Conservation (phyloP, 345 rosid species). For the Populus nigra region DNA sequence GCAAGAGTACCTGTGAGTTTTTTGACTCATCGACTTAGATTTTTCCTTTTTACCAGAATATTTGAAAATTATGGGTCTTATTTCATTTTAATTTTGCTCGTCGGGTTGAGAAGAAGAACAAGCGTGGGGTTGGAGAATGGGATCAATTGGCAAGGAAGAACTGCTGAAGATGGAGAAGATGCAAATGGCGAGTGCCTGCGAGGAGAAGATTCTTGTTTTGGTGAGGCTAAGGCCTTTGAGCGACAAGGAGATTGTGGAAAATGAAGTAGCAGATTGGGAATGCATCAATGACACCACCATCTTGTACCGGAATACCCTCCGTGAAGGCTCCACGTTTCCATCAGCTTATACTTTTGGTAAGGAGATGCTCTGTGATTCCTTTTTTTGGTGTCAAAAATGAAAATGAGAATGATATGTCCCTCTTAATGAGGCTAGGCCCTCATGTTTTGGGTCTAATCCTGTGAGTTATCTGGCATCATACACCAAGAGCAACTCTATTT, state of each 20-base stretch:
- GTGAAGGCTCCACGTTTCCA: conserved; percentile 94
- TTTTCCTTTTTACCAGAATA: conserved; percentile 23
- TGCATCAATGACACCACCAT: conserved; percentile 83
- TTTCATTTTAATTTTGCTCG: conserved; percentile 19
- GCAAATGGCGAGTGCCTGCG: conserved; percentile 54
- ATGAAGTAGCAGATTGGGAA: conserved; percentile 94
- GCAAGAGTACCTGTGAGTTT: conserved; percentile 25
- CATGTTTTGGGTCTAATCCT: background rate
- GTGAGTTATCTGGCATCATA: conserved; percentile 2
- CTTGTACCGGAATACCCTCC: conserved; percentile 83
- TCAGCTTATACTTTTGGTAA: conserved; percentile 87
- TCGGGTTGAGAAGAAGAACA: conserved; percentile 25
- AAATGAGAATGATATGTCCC: background rate
- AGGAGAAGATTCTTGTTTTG: conserved; percentile 87
- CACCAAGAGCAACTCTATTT: background rate
- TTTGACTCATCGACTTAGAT: conserved; percentile 18
- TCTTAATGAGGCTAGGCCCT: background rate
- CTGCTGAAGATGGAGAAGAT: conserved; percentile 66
- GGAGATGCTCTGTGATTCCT: conserved; percentile 12
- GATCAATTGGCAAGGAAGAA: conserved; percentile 74
- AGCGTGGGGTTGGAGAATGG: conserved; percentile 49
- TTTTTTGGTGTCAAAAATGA: background rate
- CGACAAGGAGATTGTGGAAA: conserved; percentile 69
- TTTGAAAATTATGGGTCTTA: conserved; percentile 23
- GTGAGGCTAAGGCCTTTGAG: conserved; percentile 94